These are phyloP conservation scores for Apostasia ramifera DNA, from an alignment of 106 monocot genomes.

Conservation along the genomic window DNA sequence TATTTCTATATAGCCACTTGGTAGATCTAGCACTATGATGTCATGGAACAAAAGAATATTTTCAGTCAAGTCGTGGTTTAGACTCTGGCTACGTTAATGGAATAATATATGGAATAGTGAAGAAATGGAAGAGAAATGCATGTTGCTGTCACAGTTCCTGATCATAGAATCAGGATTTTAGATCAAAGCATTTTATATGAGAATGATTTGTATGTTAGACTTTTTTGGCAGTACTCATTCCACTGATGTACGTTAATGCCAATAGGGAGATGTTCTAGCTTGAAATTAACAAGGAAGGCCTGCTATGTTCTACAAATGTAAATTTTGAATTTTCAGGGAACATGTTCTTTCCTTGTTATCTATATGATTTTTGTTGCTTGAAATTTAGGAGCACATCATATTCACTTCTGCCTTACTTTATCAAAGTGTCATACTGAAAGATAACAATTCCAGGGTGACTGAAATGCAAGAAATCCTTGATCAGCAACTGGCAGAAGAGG, in stretches of 20 bases:
- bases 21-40: no score
- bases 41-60: no score
- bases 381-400: background rate
- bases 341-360: background rate
- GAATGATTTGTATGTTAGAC: no score
- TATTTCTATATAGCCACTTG: no score
- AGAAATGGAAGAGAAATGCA: no score
- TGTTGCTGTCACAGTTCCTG: no score
- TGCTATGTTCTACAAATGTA: background rate
- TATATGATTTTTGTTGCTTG: background rate
- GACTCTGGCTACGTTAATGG: no score
- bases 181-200: no score
- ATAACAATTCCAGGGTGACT: conserved; percentile 51
- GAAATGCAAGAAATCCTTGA: conserved; percentile 99
- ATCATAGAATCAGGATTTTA: no score
- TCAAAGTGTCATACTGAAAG: conserved; percentile 4
- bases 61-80: no score
- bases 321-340: background rate
- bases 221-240: no score
- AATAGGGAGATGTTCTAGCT: background rate
- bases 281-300: background rate
- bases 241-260: background rate
- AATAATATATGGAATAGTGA: no score
- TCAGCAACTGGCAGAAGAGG: conserved; percentile 94
- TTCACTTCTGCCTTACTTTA: conserved; percentile 3